Evolutionary conservation across 2,329 filamentous ascomycete species (phyloP).

Genomic region (Plectosphaerella plurivora): DNA sequence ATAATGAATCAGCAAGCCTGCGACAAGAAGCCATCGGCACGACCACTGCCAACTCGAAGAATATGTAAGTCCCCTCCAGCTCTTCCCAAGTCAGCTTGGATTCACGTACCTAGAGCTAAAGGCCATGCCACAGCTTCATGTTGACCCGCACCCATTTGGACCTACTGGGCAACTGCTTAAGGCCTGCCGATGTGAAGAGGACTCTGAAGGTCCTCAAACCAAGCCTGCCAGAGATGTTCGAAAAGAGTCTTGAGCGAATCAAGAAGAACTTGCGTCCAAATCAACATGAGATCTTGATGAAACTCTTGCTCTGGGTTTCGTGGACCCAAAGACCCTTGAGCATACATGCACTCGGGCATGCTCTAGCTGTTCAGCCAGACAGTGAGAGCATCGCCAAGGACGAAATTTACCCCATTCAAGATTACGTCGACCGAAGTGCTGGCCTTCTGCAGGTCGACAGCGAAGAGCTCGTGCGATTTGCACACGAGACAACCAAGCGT

Average conservation of each 20-base stretch:
- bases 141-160: constrained; percentile 2
- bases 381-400: constrained; percentile 2
- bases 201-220: constrained; percentile 1
- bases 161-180: not conserved
- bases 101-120: not conserved
- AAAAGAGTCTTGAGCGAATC: constrained; percentile 2
- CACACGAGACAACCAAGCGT: not conserved
- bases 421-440: not conserved
- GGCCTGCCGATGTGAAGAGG: not conserved
- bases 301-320: constrained; percentile 1
- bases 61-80: not conserved
- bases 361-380: not conserved
- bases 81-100: not conserved
- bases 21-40: not conserved
- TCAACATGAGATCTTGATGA: not conserved
- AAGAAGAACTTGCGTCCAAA: not conserved
- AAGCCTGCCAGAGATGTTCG: constrained; percentile 1
- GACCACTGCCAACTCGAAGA: not conserved
- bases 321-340: constrained; percentile 1
- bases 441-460: constrained; percentile 1
- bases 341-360: constrained; percentile 1
- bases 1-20: not conserved
- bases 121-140: not conserved
- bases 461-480: not conserved
- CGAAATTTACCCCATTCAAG: not conserved